These are phyloP conservation scores for Phaeotremella skinneri DNA, from an alignment of 768 basidiomycete genomes.

Conservation along the genomic window DNA sequence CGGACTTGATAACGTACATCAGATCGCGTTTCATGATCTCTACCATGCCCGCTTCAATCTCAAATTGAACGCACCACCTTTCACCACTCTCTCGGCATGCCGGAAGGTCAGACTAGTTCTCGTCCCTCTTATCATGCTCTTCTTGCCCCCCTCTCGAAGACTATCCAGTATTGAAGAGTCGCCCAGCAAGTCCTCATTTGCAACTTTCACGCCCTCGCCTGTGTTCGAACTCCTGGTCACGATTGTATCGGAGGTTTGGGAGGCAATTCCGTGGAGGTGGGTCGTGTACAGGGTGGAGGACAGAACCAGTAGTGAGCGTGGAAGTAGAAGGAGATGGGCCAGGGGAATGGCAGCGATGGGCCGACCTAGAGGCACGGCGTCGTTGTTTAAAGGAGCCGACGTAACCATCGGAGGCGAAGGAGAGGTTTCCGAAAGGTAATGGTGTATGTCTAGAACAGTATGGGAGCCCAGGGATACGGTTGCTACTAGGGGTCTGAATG, in stretches of 20 bases:
- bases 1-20: background rate
- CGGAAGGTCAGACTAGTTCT: conserved; percentile 84
- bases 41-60: background rate
- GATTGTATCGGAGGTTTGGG: conserved; percentile 56
- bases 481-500: conserved; percentile 81
- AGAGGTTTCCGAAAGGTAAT: conserved; percentile 54
- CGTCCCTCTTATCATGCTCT: conserved; percentile 58
- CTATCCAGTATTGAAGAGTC: conserved; percentile 53
- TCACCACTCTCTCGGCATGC: conserved; percentile 66
- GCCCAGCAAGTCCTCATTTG: conserved; percentile 62
- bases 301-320: conserved; percentile 79
- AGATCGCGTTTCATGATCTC: background rate
- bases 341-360: conserved; percentile 66
- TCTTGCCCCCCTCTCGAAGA: conserved; percentile 55
- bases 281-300: conserved; percentile 65
- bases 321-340: conserved; percentile 74
- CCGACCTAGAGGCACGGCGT: conserved; percentile 30
- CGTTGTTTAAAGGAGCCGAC: conserved; percentile 11
- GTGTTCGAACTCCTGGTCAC: conserved; percentile 26
- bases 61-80: conserved; percentile 31
- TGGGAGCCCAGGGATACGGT: conserved; percentile 88
- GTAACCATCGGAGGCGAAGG: conserved; percentile 43
- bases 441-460: conserved; percentile 77
- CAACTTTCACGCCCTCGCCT: conserved; percentile 53
- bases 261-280: conserved; percentile 79